Evolutionary conservation across 805 yeast genomes (phyloP).

Genomic region (Myxozyma lipomycoides): DNA sequence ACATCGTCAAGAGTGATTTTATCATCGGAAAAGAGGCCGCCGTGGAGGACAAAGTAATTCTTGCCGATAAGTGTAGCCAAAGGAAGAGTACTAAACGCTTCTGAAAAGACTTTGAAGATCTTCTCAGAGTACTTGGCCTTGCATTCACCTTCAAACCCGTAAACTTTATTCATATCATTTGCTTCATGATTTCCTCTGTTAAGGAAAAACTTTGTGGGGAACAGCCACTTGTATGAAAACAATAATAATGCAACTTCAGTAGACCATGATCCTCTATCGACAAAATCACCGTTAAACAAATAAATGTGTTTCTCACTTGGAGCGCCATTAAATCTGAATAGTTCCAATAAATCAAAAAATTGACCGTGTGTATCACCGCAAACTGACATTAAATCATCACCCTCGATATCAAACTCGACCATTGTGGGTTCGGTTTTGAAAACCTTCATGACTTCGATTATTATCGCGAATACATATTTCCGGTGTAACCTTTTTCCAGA

Average conservation of each 20-base stretch:
- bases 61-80: conserved; percentile 75
- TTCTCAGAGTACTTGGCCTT: conserved; percentile 81
- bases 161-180: conserved; percentile 91
- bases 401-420: conserved; percentile 56
- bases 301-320: conserved; percentile 67
- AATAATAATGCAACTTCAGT: conserved; percentile 87
- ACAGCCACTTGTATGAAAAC: conserved; percentile 70
- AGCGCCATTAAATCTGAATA: conserved; percentile 70
- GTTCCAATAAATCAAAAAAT: conserved; percentile 79
- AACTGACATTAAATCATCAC: conserved; percentile 58
- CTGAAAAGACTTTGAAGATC: conserved; percentile 76
- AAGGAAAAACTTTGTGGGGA: conserved; percentile 64
- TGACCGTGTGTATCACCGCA: conserved; percentile 99
- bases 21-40: conserved; percentile 85
- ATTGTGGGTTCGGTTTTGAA: conserved; percentile 66
- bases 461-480: conserved; percentile 75
- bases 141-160: conserved; percentile 96
- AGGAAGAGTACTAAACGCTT: conserved; percentile 81
- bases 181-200: conserved; percentile 98
- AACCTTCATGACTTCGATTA: conserved; percentile 64
- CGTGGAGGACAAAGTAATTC: conserved; percentile 87
- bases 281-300: conserved; percentile 94
- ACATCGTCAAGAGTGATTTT: conserved; percentile 69
- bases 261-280: conserved; percentile 97
- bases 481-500: conserved; percentile 72